Base-by-base conservation (phyloP, 306 rosid species). In the Sophora flavescens region DNA sequence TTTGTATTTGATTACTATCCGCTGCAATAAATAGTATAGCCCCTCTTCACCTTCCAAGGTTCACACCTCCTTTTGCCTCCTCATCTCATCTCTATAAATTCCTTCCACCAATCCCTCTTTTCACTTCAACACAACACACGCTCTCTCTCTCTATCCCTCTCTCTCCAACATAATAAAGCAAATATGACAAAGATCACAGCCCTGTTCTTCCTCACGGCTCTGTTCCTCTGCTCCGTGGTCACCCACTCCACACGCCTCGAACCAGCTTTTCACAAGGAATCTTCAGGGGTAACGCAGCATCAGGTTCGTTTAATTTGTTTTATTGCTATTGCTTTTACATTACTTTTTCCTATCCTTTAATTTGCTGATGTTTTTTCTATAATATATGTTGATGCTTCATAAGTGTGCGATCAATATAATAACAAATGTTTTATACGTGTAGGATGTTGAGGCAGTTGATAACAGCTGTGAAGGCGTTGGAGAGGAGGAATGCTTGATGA, bases 401-500 rank as follows among this genome's bases (percentile, higher is more conserved):
- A 4, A 62, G 30, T 22, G 15, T 68, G 36, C 70, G 39, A 73
- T 74, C 10, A 64, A 14, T 53, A 3, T 44, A 33, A 44, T 4
- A 44, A 44, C 2, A 9, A 44, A 9, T 57, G 10, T 32, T 2
- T 12, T 10, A 17, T 17, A 35, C 15, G 9, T 54, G 4, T 17
- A 80, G 87, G 81, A 56, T 62, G 58, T 13, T 63, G 79, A 38
- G 6, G 75, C 38, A 32, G 63, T 11, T 35, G 83, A 74, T 18
- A 78, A 72, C 35, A 75, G 4, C 8, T 89, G 93, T 79, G 64
- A 78, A 45, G 86, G 87, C 47, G 53, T 59, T 22, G 57, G 53
- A 4, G 82, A 76, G n/a, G 87, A 86, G 1, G 90, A 86, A 44
- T 89, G 93, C 72, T 83, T 89, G 81, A 80, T 63, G 68, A 86